Evolutionary conservation across 1,139 yeast genomes (phyloP).

Genomic region (Kluyveromyces marxianus): DNA sequence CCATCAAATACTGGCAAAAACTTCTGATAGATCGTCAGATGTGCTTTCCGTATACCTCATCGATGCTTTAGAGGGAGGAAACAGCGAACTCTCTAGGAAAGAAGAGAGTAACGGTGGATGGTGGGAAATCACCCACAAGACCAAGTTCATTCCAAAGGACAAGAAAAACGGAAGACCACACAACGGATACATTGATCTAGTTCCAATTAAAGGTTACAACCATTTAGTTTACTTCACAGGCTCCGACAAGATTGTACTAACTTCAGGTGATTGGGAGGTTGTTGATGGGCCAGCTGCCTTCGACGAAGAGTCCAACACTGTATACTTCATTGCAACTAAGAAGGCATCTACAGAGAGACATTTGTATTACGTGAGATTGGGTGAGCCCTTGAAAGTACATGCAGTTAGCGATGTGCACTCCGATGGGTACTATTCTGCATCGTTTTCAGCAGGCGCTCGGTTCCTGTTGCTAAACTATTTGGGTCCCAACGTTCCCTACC

Average conservation of each 20-base stretch:
- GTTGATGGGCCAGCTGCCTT: constrained; percentile 54
- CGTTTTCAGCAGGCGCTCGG: constrained; percentile 63
- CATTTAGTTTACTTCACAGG: constrained; percentile 70
- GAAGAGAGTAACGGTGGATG: constrained; percentile 46
- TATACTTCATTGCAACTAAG: constrained; percentile 64
- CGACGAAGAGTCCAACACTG: constrained; percentile 44
- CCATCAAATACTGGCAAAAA: constrained; percentile 50
- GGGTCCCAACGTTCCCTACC: constrained; percentile 66
- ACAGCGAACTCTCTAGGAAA: constrained; percentile 37
- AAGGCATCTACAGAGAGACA: constrained; percentile 57
- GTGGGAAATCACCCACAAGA: constrained; percentile 80
- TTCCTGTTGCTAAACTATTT: constrained; percentile 49
- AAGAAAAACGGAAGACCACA: constrained; percentile 31
- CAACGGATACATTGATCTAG: constrained; percentile 69
- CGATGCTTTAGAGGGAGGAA: constrained; percentile 33
- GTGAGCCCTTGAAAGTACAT: constrained; percentile 36
- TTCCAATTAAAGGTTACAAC: constrained; percentile 55
- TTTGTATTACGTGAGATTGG: constrained; percentile 42
- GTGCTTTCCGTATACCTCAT: constrained; percentile 49
- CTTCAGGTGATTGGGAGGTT: constrained; percentile 68
- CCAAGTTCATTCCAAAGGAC: constrained; percentile 62
- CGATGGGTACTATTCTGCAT: constrained; percentile 62
- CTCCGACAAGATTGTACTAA: constrained; percentile 34
- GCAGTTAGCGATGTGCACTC: constrained; percentile 47
- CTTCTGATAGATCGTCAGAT: constrained; percentile 70